Evolutionary conservation across 1,139 yeast genomes (phyloP), one percentile per base, ranked within the genome.

Genomic region (Yamadazyma buinensis): DNA sequence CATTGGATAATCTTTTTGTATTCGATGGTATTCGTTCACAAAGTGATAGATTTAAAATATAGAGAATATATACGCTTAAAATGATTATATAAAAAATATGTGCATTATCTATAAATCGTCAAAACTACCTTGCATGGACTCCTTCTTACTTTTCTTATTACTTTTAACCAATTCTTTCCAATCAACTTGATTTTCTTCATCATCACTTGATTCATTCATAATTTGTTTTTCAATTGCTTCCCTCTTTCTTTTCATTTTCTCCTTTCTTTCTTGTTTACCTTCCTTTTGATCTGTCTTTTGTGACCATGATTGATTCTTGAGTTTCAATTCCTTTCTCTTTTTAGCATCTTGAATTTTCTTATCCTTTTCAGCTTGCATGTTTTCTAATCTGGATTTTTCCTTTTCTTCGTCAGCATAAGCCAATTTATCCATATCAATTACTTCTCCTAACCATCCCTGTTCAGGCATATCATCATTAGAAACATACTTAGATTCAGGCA

Each of bases 121-220:
- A 59, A 85, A 86, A 22, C 75, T 67, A 2, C 86, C 84, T 48
- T 75, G 78, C 28, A 73, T 55, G n/a, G 54, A 61, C 18, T 44
- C 43, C 37, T 57, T 59, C 49, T 75, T 77, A 41, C 65, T 68
- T 57, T 72, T 78, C 54, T 86, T 87, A 43, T 70, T 79, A 33
- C 72, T 73, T 43, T 77, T 66, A 1, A 90, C 82, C 28, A 83
- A 53, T 29, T 85, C 94, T 60, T 92, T 92, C 98, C 98, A 92
- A 58, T 92, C 98, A 22, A 66, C 74, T 37, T 68, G 72, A 1
- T 67, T 60, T 23, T 77, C 84, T 15, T 78, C 78, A 22, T 65
- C 72, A 15, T 38, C 67, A 4, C 70, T 51, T 38, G 68, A 43
- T 29, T 69, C 75, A 36, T 70, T 67, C 61, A 62, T 64, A 35